phyloP scores from a whole-genome alignment of 768 basidiomycete species.

The Lepiota venenata region DNA sequence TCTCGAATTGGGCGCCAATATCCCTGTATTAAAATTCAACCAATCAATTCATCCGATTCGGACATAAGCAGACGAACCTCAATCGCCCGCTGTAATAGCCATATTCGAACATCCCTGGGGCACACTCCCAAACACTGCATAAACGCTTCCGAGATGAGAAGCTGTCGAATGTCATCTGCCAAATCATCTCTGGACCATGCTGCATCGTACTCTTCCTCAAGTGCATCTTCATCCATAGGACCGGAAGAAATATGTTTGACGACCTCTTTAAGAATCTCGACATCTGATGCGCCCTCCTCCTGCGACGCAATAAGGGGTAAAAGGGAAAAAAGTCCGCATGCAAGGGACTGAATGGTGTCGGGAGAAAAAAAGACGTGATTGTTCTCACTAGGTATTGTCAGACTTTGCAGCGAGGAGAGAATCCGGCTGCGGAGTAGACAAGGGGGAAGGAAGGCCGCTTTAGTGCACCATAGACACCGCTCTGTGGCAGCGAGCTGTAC shows the following conservation, averaged over 20 bases:
- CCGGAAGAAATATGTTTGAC: conserved; percentile 43
- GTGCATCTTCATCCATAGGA: conserved; percentile 36
- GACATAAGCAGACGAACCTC: conserved; percentile 33
- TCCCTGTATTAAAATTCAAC: conserved; percentile 28
- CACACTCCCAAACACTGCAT: conserved; percentile 50
- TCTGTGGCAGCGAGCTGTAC: conserved; percentile 44
- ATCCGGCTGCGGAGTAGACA: conserved; percentile 45
- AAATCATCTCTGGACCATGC: conserved; percentile 32
- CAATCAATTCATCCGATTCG: neutral
- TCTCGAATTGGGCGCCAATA: conserved; percentile 43
- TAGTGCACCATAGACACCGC: conserved; percentile 70
- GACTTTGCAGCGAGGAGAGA: conserved; percentile 43
- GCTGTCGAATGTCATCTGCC: conserved; percentile 25
- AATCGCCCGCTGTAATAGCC: conserved; percentile 45
- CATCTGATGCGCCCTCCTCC: conserved; percentile 26
- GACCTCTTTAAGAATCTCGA: conserved; percentile 34
- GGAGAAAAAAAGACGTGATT: conserved; percentile 40
- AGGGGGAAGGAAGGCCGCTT: conserved; percentile 45
- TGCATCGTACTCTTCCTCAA: conserved; percentile 51
- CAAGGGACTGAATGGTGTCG: conserved; percentile 46
- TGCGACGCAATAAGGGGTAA: conserved; percentile 33
- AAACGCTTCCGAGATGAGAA: conserved; percentile 45
- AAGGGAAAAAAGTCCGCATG: conserved; percentile 49
- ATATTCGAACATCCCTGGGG: conserved; percentile 38
- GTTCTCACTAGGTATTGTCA: conserved; percentile 41